Conservation (phyloP, 805 yeast genomes). For the Danielia reshetovae region DNA sequence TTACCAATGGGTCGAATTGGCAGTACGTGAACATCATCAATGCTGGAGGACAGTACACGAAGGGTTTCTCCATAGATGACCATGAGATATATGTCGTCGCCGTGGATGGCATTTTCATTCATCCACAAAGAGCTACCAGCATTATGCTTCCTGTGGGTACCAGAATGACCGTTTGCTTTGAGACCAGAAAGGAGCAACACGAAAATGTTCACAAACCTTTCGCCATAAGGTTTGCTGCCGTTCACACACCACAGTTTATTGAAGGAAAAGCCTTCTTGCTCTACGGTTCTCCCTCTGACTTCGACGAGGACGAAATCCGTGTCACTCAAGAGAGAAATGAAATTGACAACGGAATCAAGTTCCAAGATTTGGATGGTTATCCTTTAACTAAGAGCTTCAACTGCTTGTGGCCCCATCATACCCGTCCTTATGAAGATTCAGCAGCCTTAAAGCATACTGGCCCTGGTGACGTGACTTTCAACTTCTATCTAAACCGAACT, state of each 20-base stretch:
- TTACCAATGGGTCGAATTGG: conserved; percentile 20
- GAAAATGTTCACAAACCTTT: conserved; percentile 16
- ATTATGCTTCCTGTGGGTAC: conserved; percentile 30
- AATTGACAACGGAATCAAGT: conserved; percentile 16
- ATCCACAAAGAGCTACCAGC: conserved; percentile 22
- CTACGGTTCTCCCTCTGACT: conserved; percentile 16
- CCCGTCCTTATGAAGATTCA: conserved; percentile 15
- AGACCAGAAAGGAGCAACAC: conserved; percentile 18
- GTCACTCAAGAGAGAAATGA: conserved; percentile 1
- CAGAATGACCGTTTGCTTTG: conserved; percentile 23
- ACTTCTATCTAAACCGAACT: conserved; percentile 27
- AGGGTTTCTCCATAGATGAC: conserved; percentile 30
- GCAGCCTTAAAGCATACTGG: conserved; percentile 3
- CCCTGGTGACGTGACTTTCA: conserved; percentile 24
- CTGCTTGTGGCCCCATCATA: conserved; percentile 15
- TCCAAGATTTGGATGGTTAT: conserved; percentile 21
- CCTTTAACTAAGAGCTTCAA: conserved; percentile 8
- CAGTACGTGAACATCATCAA: conserved; percentile 27
- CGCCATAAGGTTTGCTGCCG: conserved; percentile 25
- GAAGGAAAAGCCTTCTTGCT: conserved; percentile 24
- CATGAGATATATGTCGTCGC: conserved; percentile 28
- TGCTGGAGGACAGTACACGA: conserved; percentile 32
- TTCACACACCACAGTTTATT: conserved; percentile 24
- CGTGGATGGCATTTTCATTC: conserved; percentile 28
- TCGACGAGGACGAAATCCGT: conserved; percentile 1